These are phyloP conservation scores for Nepenthes alata DNA, from an alignment of 179 eudicot species.

Conservation along the genomic window DNA sequence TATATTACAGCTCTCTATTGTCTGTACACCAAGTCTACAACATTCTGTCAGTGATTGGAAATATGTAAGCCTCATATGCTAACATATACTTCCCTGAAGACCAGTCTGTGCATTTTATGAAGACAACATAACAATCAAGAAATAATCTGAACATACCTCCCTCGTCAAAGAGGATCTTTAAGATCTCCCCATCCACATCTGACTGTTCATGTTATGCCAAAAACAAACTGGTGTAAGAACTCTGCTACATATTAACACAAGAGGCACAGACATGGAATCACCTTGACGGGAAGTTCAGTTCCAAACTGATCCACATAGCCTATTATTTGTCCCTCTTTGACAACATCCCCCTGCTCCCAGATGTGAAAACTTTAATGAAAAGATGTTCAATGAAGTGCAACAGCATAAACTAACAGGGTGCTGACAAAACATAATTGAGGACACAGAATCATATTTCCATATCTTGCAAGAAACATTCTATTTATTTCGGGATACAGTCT, in stretches of 20 bases:
- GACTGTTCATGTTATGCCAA: slow-evolving; percentile 39
- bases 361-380: neutral
- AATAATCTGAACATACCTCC: slow-evolving; percentile 44
- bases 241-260: neutral
- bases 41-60: too few species aligned
- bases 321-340: slow-evolving; percentile 79
- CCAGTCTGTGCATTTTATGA: neutral
- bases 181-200: slow-evolving; percentile 76
- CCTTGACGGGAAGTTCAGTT: slow-evolving; percentile 69
- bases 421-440: too few species aligned
- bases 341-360: slow-evolving; percentile 55
- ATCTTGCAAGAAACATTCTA: too few species aligned
- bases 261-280: slow-evolving; percentile 17
- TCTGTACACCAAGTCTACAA: too few species aligned
- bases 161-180: slow-evolving; percentile 57
- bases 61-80: too few species aligned
- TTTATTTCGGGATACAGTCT: too few species aligned
- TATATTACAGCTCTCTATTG: too few species aligned
- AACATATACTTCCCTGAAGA: too few species aligned
- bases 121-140: slow-evolving; percentile 1
- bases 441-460: too few species aligned
- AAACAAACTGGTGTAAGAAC: neutral
- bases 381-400: too few species aligned
- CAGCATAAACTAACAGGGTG: too few species aligned
- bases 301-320: slow-evolving; percentile 87